Evolutionary conservation across 148 eudicot species (phyloP), one percentile per base, ranked within the genome.

Genomic region (Arbutus unedo): DNA sequence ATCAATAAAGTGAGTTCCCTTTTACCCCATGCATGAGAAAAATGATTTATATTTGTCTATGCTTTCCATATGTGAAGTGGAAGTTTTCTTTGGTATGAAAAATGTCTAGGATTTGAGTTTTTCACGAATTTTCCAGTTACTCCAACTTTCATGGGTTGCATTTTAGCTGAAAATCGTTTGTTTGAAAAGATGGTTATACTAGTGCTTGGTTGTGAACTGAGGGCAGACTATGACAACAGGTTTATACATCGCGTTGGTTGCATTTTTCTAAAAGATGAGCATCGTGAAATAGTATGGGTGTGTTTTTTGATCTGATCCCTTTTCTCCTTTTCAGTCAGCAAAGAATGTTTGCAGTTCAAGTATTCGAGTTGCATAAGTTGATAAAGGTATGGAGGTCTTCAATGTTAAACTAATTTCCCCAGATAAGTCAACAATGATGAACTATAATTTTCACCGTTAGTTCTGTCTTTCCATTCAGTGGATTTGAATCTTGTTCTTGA

Each of bases 341-440:
- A 84, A 87, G 98, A 87, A 90, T 87, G 76, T 91, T 96, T 87
- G 95, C 98, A 51, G 90, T 94, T 88, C 98, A 96, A 93, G 89
- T 96, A 62, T 96, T 96, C 60, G 98, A 96, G 95, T 82, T 96
- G 92, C 99, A 96, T 87, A 87, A 98, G 87, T 78, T 96, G 87
- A 84, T 96, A 64, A 91, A 96, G 99, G 99, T 96, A 79, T 76
- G 79, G 21, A 9, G 45, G 45, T 55, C 78, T 74, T 64, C 41
- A 38, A 15, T 54, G 77, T 67, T 81, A 44, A 44, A 43, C 64
- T 15, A 16, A 16, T 48, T 64, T 10, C 3, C 15, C 25, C 6
- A 1, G 15, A 4, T 81, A 72, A 70, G 25, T 80, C 25, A 50
- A 53, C 15, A 54, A 3, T 59, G 60, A 43, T 71, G 47, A 15